Base-by-base conservation (phyloP, 768 basidiomycete genomes). In the Lactarius indigo region DNA sequence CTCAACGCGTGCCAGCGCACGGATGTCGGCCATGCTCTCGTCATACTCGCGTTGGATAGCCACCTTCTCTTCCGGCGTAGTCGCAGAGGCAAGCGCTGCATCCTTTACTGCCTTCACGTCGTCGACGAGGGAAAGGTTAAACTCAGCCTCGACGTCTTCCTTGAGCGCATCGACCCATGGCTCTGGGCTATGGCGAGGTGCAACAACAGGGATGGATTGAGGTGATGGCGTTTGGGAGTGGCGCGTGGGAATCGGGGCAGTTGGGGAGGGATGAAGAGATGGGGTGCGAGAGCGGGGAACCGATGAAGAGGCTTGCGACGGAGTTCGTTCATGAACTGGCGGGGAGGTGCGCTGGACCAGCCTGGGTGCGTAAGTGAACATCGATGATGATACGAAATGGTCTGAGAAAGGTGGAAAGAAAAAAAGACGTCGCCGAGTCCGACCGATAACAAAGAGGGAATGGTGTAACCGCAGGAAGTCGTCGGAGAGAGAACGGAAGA, bases 141-240 rank as follows among this genome's bases (percentile, higher is more conserved):
- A 68, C 39, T 68, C 66, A 1, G 66, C 58, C 35, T 68, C 66
- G 54, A 68, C 62, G 28, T 68, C 66, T 5, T 68, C 62, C 26
- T 68, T 68, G 58, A 68, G 66, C 37, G 66, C 66, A 50, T 68
- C 66, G 9, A 68, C 62, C 66, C 66, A 68, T 18, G 41, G 66
- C 6, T 68, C 66, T 54, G 66, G 66, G 39, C 30, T 55, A n/a
- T 39, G 62, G 42, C 66, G 62, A 47, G 57, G 15, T 6, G 15
- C 10, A 33, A 33, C 28, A 18, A 17, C 18, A 3, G 55, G 65
- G 37, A 33, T 20, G 30, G 65, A 23, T 7, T 10, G 57, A 26
- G 62, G 66, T 15, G 31, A 6, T 6, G 26, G 30, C 1, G 39
- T 18, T 28, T 68, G 66, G 57, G n/a, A 50, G 41, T 56, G 62